phyloP scores from a whole-genome alignment of 139 green algal species.

The Zygnema circumcarinatum region DNA sequence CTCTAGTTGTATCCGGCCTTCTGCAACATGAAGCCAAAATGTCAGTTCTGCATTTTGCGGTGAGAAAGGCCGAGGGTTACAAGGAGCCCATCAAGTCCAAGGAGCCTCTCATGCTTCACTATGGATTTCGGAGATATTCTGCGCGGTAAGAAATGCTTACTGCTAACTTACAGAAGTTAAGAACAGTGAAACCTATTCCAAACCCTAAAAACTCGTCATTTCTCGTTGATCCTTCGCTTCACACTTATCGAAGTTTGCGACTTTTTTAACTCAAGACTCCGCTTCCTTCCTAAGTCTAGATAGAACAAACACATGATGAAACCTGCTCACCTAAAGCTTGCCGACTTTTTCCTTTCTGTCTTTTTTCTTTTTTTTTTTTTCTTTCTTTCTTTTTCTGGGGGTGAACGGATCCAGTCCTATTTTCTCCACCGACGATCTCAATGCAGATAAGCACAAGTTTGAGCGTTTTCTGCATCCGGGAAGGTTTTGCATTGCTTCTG shows the following conservation, averaged over 20 bases:
- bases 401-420: conserved; percentile 65
- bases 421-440: conserved; percentile 76
- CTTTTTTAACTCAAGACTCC: neutral
- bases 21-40: conserved; percentile 93
- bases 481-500: conserved; percentile 69
- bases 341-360: neutral
- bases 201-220: too few relatives aligned
- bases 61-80: conserved; percentile 77
- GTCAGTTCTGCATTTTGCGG: conserved; percentile 80
- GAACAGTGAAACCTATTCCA: too few relatives aligned
- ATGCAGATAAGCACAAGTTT: conserved; percentile 91
- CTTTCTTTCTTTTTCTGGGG: neutral
- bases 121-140: conserved; percentile 64
- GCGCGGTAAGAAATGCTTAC: conserved; percentile 20
- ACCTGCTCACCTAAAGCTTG: too few relatives aligned
- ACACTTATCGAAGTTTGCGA: neutral
- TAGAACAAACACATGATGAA: too few relatives aligned
- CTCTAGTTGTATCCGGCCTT: conserved; percentile 78
- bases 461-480: conserved; percentile 85
- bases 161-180: too few relatives aligned
- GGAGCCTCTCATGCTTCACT: conserved; percentile 82
- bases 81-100: conserved; percentile 73
- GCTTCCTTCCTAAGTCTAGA: too few relatives aligned
- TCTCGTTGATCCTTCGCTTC: too few relatives aligned
- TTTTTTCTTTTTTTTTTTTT: neutral